Evolutionary conservation across 805 yeast species (phyloP).

Genomic region (Schizosaccharomyces lindneri): DNA sequence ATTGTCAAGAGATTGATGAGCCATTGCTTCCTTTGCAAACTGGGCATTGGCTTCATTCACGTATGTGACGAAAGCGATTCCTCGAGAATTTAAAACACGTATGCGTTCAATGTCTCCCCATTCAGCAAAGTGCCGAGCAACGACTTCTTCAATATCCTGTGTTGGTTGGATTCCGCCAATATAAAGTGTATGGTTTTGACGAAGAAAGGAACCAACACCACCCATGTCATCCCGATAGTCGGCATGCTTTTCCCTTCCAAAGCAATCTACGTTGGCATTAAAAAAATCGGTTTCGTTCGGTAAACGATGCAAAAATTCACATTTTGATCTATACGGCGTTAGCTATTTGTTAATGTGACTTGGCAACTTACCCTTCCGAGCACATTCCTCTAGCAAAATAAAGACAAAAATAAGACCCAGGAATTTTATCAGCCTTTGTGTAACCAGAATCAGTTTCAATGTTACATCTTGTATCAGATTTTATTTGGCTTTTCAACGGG

Average conservation of each 20-base stretch:
- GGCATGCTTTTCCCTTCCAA: slow-evolving; percentile 69
- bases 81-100: slow-evolving; percentile 32
- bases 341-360: background rate
- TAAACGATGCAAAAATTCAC: slow-evolving; percentile 53
- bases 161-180: slow-evolving; percentile 33
- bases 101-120: slow-evolving; percentile 56
- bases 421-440: slow-evolving; percentile 37
- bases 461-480: slow-evolving; percentile 35
- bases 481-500: slow-evolving; percentile 16
- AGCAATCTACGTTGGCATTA: slow-evolving; percentile 55
- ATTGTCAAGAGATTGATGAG: slow-evolving; percentile 46
- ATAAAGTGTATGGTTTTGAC: slow-evolving; percentile 48
- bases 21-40: slow-evolving; percentile 89
- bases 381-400: slow-evolving; percentile 83
- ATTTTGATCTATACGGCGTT: slow-evolving; percentile 18
- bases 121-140: slow-evolving; percentile 32
- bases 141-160: slow-evolving; percentile 19
- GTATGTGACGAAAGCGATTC: slow-evolving; percentile 59
- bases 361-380: slow-evolving; percentile 26
- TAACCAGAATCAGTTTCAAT: slow-evolving; percentile 44
- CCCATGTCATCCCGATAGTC: slow-evolving; percentile 80
- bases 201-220: slow-evolving; percentile 65
- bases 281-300: slow-evolving; percentile 37
- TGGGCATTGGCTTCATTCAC: slow-evolving; percentile 53
- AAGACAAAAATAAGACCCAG: slow-evolving; percentile 35